Evolutionary conservation across 2,329 filamentous ascomycete species (phyloP).

Genomic region (Fusarium keratoplasticum): DNA sequence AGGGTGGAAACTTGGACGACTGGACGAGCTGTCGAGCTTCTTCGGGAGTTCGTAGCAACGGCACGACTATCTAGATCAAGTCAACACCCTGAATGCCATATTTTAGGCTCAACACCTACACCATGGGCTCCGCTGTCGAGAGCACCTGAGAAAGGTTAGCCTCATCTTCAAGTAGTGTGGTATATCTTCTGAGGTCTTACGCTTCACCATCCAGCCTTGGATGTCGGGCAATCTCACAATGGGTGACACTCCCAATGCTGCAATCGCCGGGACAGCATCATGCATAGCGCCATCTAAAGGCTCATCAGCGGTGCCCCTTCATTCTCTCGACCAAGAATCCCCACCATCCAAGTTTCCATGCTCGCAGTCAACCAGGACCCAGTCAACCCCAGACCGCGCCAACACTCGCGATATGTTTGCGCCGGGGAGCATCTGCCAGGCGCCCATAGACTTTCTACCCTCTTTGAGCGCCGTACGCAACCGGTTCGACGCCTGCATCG

Average conservation of each 20-base stretch:
- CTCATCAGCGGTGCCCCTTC: not conserved
- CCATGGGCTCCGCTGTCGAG: constrained; percentile 63
- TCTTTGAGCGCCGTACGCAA: constrained; percentile 62
- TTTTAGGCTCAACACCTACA: constrained; percentile 47
- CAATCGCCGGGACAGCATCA: constrained; percentile 64
- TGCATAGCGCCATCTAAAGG: constrained; percentile 61
- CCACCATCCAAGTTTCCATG: constrained; percentile 64
- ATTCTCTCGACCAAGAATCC: not conserved
- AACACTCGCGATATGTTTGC: constrained; percentile 69
- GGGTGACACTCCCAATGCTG: constrained; percentile 57
- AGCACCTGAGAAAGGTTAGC: constrained; percentile 50
- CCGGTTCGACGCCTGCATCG: constrained; percentile 60
- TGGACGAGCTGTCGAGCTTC: constrained; percentile 59
- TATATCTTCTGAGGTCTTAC: constrained; percentile 34
- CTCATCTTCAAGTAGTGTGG: not conserved
- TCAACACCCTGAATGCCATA: constrained; percentile 16
- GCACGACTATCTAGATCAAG: constrained; percentile 56
- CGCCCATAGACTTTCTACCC: constrained; percentile 63
- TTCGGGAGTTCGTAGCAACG: constrained; percentile 56
- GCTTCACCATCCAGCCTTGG: constrained; percentile 60
- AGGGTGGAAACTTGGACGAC: constrained; percentile 63
- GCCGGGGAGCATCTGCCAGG: constrained; percentile 74
- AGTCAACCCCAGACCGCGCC: constrained; percentile 72
- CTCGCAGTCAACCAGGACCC: constrained; percentile 71
- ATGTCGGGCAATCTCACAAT: constrained; percentile 65